Conservation (phyloP, 2,329 filamentous ascomycete species). For the Dichotomopilus funicola region DNA sequence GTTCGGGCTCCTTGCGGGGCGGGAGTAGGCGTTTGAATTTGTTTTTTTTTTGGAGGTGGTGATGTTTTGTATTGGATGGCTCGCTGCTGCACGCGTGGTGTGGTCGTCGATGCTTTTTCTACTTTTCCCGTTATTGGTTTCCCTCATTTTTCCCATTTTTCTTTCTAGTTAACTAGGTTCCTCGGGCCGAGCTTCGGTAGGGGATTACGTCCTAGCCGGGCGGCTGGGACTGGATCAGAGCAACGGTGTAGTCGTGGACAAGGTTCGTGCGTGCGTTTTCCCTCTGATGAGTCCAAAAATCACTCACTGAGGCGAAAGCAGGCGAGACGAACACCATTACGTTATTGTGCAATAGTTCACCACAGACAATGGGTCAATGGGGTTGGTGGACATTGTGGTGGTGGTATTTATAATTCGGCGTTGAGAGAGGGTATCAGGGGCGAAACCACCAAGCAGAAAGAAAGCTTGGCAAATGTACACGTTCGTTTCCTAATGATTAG, state of each 20-base stretch:
- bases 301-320: background rate
- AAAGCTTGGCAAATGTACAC: background rate
- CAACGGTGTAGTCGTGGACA: too few relatives aligned
- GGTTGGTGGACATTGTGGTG: too few relatives aligned
- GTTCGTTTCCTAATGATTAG: background rate
- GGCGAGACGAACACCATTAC: background rate
- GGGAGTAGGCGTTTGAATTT: background rate
- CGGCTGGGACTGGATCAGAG: too few relatives aligned
- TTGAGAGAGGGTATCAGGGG: background rate
- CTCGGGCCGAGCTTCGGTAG: too few relatives aligned
- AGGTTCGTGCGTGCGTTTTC: background rate
- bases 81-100: background rate
- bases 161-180: too few relatives aligned
- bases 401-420: too few relatives aligned
- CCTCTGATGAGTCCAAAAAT: background rate
- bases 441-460: background rate
- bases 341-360: too few relatives aligned
- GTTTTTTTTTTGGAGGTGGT: background rate
- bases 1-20: background rate
- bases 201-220: too few relatives aligned
- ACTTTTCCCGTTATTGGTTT: too few relatives aligned
- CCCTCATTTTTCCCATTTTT: too few relatives aligned
- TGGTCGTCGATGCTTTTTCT: too few relatives aligned
- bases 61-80: background rate
- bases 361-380: too few relatives aligned